Percentiles rank a stretch among this genome's conserved stretches.
Evolutionary conservation across 2,329 filamentous ascomycete species (phyloP).

Genomic region (Catunica adiposa): DNA sequence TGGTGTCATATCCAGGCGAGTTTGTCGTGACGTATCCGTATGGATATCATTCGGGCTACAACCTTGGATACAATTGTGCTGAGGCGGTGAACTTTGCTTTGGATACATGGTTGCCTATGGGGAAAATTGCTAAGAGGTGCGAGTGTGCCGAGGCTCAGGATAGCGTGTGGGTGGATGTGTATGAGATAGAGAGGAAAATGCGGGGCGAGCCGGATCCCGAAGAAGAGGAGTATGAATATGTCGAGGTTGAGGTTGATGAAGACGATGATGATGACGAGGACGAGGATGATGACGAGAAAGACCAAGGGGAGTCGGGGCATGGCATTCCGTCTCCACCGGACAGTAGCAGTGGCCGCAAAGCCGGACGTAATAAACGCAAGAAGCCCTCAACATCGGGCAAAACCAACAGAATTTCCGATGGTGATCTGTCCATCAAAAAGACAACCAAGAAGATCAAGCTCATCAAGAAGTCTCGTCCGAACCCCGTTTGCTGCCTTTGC

Average conservation of each 20-base stretch:
- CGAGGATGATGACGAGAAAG: slow-evolving; percentile 46
- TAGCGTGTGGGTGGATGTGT: slow-evolving; percentile 95
- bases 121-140: slow-evolving; percentile 89
- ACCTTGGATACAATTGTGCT: slow-evolving; percentile 94
- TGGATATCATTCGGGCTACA: slow-evolving; percentile 95
- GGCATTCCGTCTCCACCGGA: slow-evolving; percentile 66
- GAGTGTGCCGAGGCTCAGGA: slow-evolving; percentile 89
- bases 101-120: slow-evolving; percentile 88
- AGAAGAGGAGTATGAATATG: slow-evolving; percentile 60
- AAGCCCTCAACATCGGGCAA: slow-evolving; percentile 33
- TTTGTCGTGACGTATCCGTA: slow-evolving; percentile 98
- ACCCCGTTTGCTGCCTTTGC: slow-evolving; percentile 71
- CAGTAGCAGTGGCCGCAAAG: slow-evolving; percentile 47
- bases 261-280: slow-evolving; percentile 47
- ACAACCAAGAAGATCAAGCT: slow-evolving; percentile 48
- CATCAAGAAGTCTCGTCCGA: slow-evolving; percentile 48
- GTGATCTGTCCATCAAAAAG: slow-evolving; percentile 24
- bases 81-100: slow-evolving; percentile 98
- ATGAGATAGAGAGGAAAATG: slow-evolving; percentile 86
- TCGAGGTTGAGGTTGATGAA: slow-evolving; percentile 53
- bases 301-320: slow-evolving; percentile 38
- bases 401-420: slow-evolving; percentile 20
- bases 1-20: slow-evolving; percentile 89
- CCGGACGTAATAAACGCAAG: slow-evolving; percentile 23
- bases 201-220: slow-evolving; percentile 67